Conservation (phyloP, 495 filamentous ascomycete genomes). For the Penicillium egyptiacum region DNA sequence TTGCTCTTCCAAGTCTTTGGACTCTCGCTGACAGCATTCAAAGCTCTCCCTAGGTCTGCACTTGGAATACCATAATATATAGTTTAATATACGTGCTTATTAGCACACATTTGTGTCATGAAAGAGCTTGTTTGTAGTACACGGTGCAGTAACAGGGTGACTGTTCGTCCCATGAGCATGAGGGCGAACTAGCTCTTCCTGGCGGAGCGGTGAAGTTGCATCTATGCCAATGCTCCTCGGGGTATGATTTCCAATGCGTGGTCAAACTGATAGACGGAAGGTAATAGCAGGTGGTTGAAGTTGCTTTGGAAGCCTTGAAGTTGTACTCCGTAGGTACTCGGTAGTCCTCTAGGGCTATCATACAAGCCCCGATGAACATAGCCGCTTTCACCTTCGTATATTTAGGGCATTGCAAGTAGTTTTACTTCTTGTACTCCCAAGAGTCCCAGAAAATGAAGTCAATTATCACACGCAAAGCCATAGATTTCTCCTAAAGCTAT, state of each 20-base stretch:
- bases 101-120: background rate
- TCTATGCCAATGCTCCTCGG: background rate
- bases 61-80: conserved; percentile 3
- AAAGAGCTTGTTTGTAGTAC: background rate
- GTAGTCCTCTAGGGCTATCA: too few species aligned
- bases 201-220: background rate
- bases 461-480: conserved; percentile 7
- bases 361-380: background rate
- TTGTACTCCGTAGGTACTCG: too few species aligned
- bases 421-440: background rate
- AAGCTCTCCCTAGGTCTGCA: conserved; percentile 32
- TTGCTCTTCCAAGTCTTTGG: conserved; percentile 1
- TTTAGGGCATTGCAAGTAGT: background rate
- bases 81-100: background rate
- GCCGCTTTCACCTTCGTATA: too few species aligned
- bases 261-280: too few species aligned
- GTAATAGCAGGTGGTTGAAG: too few species aligned
- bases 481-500: conserved; percentile 19
- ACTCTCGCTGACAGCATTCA: conserved; percentile 21
- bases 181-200: too few species aligned
- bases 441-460: background rate
- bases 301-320: too few species aligned
- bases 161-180: too few species aligned
- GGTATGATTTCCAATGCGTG: too few species aligned
- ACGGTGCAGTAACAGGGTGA: background rate